Percentiles rank a stretch among this genome's conserved stretches.
These are phyloP conservation scores for Trichoderma breve DNA, from an alignment of 2,329 filamentous ascomycete genomes.

Conservation along the genomic window DNA sequence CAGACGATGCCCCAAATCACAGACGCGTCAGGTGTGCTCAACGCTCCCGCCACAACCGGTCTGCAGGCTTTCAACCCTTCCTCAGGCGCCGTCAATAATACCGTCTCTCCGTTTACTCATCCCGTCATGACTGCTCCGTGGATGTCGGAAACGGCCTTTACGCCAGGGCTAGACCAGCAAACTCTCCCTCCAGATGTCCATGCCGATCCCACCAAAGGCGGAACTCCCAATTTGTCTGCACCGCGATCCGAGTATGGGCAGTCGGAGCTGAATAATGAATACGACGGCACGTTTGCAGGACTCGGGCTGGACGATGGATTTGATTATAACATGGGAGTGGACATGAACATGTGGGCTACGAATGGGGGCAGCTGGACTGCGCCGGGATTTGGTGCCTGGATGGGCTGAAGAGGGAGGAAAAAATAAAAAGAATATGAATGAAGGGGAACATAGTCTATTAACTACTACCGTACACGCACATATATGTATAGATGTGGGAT, in stretches of 20 bases:
- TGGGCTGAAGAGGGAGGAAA: background rate
- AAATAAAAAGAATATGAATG: background rate
- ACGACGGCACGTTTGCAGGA: constrained; percentile 48
- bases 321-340: constrained; percentile 43
- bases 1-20: constrained; percentile 28
- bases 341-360: constrained; percentile 38
- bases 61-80: constrained; percentile 3
- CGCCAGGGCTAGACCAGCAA: constrained; percentile 3
- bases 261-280: constrained; percentile 47
- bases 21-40: constrained; percentile 32
- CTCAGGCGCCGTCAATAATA: constrained; percentile 12
- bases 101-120: constrained; percentile 32
- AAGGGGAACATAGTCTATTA: background rate
- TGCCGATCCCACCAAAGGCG: background rate
- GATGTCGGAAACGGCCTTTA: constrained; percentile 31
- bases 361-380: constrained; percentile 33
- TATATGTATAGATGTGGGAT: background rate
- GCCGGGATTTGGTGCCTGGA: constrained; percentile 30
- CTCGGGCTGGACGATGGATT: constrained; percentile 46
- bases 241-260: constrained; percentile 19
- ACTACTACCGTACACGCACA: background rate
- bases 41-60: background rate
- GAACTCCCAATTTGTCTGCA: constrained; percentile 22
- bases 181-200: background rate
- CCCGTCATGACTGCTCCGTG: constrained; percentile 33